Evolutionary conservation across 192 early-diverging fungal species (phyloP).

Genomic region (Linnemannia zychae): DNA sequence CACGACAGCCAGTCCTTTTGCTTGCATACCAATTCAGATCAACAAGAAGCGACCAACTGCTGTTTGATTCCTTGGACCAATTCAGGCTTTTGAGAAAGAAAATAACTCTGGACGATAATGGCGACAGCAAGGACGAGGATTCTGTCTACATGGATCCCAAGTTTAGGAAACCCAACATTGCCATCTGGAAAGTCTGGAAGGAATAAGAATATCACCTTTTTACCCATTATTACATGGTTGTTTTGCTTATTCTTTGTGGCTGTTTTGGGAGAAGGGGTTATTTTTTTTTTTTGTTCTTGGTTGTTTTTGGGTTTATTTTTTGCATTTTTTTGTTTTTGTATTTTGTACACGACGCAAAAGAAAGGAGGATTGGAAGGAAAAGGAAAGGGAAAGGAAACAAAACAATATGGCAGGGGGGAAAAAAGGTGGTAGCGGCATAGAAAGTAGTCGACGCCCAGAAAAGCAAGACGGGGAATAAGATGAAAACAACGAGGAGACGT

Average conservation of each 20-base stretch:
- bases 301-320: constrained; percentile 19
- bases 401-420: not conserved
- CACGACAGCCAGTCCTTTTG: constrained; percentile 36
- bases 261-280: too few relatives aligned
- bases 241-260: too few relatives aligned
- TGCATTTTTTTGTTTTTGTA: constrained; percentile 25
- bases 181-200: constrained; percentile 53
- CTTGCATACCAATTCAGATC: constrained; percentile 57
- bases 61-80: constrained; percentile 48
- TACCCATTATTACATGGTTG: too few relatives aligned
- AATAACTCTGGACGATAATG: constrained; percentile 16
- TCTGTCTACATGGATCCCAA: constrained; percentile 36
- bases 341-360: constrained; percentile 19
- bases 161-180: constrained; percentile 26
- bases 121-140: constrained; percentile 1
- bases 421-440: not conserved
- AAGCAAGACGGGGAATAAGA: not conserved
- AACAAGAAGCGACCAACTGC: constrained; percentile 42
- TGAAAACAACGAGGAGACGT: not conserved
- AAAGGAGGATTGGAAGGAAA: not conserved
- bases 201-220: not conserved
- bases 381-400: not conserved
- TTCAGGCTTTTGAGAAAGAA: constrained; percentile 38
- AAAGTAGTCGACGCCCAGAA: not conserved
- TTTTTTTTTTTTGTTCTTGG: constrained; percentile 24